Base-by-base conservation (phyloP, 495 filamentous ascomycete genomes). In the Trypethelium eluteriae region DNA sequence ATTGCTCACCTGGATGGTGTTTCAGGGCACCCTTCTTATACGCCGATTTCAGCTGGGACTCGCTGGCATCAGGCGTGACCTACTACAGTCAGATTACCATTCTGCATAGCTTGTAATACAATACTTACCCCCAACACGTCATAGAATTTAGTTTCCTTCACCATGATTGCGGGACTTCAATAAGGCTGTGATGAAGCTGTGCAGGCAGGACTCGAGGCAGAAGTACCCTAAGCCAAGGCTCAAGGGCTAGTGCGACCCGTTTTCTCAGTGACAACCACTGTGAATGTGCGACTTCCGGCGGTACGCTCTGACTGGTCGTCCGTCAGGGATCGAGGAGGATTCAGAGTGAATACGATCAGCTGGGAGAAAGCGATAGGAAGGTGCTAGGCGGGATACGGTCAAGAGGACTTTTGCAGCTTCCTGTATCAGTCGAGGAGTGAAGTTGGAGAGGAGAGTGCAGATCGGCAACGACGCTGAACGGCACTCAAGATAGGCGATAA, bases 21-120 rank as follows among this genome's bases (percentile, higher is more conserved):
- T 93, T 94, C 62, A 96, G 80, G 56, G 92, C 92, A 73, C 88
- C 88, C 72, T 89, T 90, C 80, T 90, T 92, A 82, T 96, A 97
- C 59, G 93, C 92, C 72, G 89, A 88, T 81, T 90, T 95, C 67
- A 97, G 78, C 77, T 96, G 87, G 70, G 85, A 80, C 63, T 96
- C 92, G 56, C 85, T 84, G 66, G 86, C 88, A 67, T 80, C 84
- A 62, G 89, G 84, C 68, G 85, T 49, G 65, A 96, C 90, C 91
- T 95, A 59, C 7, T 2, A 11, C 41, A 36, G 68, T 79, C 63
- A 80, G 74, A 35, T 14, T 12, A 34, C 18, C 16, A 53, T 11
- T 32, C 39, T 41, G 64, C 25, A 35, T 62, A 38, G 36, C 39
- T 11, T 35, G 7, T 38, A 57, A 34, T 47, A 18, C 34, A 6